Conservation (phyloP, 305 asterid species). For the Solanum aculeatissimum region DNA sequence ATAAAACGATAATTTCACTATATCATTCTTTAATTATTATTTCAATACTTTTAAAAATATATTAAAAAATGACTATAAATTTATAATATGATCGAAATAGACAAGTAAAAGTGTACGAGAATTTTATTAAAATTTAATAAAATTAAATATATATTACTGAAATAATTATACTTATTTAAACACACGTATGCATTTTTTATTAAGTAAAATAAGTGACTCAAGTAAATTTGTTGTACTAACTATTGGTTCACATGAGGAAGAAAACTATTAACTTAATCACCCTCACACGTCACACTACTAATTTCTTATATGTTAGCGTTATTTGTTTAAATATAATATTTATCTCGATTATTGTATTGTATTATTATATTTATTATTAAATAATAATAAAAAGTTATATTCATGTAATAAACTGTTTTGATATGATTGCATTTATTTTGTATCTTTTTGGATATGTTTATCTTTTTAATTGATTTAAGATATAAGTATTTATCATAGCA, state of each 20-base stretch:
- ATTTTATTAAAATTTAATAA: neutral
- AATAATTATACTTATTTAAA: neutral
- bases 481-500: too few relatives aligned
- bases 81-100: too few relatives aligned
- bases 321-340: too few relatives aligned
- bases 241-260: neutral
- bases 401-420: neutral
- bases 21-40: neutral
- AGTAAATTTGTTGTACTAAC: neutral
- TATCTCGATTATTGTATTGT: neutral
- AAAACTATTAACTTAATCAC: neutral
- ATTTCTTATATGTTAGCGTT: neutral
- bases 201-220: neutral
- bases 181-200: neutral
- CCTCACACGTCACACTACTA: neutral
- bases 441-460: neutral
- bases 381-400: neutral
- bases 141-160: neutral
- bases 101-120: too few relatives aligned
- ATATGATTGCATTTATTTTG: neutral
- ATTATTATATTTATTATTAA: neutral
- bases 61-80: neutral
- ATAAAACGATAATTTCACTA: neutral
- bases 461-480: neutral
- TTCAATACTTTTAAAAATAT: accelerated